phyloP scores from a whole-genome alignment of 768 basidiomycete genomes.

The Cystobasidium tubakii region DNA sequence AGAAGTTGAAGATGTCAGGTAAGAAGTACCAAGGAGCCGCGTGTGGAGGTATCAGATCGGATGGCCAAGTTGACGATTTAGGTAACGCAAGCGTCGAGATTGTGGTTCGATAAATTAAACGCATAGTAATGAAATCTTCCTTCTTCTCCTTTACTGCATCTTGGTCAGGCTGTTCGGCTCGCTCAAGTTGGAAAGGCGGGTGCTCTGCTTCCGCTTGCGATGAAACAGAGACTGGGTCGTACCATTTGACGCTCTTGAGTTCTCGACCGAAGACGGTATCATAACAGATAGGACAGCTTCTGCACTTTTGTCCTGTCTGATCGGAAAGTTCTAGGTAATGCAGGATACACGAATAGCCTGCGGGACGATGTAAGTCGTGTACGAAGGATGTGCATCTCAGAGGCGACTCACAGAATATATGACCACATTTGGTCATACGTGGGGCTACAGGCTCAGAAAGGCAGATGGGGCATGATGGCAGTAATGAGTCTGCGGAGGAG shows the following conservation, averaged over 20 bases:
- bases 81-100: constrained; percentile 93
- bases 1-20: constrained; percentile 77
- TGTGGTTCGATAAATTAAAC: constrained; percentile 84
- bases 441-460: constrained; percentile 81
- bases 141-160: not conserved
- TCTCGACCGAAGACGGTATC: constrained; percentile 85
- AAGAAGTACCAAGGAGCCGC: constrained; percentile 94
- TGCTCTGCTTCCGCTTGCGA: constrained; percentile 18
- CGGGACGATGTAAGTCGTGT: not conserved
- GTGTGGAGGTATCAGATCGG: constrained; percentile 80
- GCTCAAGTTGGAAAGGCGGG: not conserved
- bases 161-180: not conserved
- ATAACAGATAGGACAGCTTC: constrained; percentile 90
- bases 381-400: not conserved
- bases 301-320: constrained; percentile 59
- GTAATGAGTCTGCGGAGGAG: constrained; percentile 21
- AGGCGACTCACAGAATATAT: constrained; percentile 72
- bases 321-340: constrained; percentile 46
- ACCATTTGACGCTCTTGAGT: constrained; percentile 89
- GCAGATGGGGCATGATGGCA: constrained; percentile 75
- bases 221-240: constrained; percentile 52
- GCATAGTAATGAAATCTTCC: constrained; percentile 61
- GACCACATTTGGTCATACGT: constrained; percentile 84
- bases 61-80: constrained; percentile 86
- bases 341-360: constrained; percentile 40